Base-by-base conservation (phyloP, 805 yeast species). In the Vanderwaltozyma tropicalis region DNA sequence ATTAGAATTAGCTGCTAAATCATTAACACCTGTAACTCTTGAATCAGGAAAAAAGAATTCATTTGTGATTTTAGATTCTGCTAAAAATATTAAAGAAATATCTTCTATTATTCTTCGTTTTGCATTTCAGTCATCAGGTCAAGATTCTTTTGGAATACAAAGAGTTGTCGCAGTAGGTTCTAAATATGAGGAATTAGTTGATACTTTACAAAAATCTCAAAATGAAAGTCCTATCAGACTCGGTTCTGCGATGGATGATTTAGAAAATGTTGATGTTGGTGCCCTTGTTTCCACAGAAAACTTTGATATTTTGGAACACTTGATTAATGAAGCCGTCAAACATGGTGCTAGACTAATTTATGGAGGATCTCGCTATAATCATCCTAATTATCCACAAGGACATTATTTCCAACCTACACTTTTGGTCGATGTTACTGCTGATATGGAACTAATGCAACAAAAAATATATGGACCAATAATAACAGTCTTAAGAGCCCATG, bases 31-130 rank as follows among this genome's bases (percentile, higher is more conserved):
- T 0, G 87, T 89, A 31, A 96, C 89, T 17, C 88, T 86, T 9
- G 99, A 92, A 60, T 68, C 92, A 27, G 99, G 99, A 26, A 98
- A 98, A 15, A 92, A 92, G 53, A 98, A 92, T 59, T 81, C 96
- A 0, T 75, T 86, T 17, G 69, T 92, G 35, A 86, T 88, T 3
- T 69, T 92, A 46, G 96, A 89, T 52, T 92, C 85, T 48, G 80
- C 74, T 28, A 22, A 22, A 24, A 75, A 78, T 45, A 46, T 73
- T 30, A 59, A 68, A 8, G 62, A 69, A 4, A 63, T 80, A 30
- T 78, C 95, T 0, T 84, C 95, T 13, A 77, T 87, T 19, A 71
- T 92, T 28, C 72, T 92, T 80, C 72, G 99, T 53, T 98, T 97
- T 26, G 80, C 95, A 0, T 92, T 89, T 66, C 99, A 92, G 63